Percentiles rank a stretch among this genome's conserved stretches.
Evolutionary conservation across 495 filamentous ascomycete genomes (phyloP).

Genomic region (Cudoniella acicularis): DNA sequence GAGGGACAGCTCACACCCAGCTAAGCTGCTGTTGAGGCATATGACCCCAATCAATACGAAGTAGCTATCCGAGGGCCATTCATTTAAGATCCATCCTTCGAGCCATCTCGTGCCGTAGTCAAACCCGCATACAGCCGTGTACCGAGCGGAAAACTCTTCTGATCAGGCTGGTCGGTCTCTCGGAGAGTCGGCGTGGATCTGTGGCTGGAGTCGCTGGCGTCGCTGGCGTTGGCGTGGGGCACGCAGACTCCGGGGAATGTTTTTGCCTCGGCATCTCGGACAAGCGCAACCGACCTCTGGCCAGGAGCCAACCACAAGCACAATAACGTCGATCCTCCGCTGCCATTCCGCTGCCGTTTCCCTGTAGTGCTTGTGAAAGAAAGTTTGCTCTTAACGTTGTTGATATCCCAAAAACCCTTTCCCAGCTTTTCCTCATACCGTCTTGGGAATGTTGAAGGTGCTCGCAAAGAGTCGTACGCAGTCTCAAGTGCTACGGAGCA

Average conservation of each 20-base stretch:
- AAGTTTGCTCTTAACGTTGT: not conserved
- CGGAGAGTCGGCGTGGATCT: not conserved
- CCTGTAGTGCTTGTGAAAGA: slow-evolving; percentile 10
- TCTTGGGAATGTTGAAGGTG: slow-evolving; percentile 40
- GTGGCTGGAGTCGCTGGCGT: not conserved
- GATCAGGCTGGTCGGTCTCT: not conserved
- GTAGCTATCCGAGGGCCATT: too few relatives aligned
- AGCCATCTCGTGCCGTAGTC: too few relatives aligned
- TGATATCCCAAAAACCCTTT: slow-evolving; percentile 5
- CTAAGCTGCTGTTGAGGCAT: too few relatives aligned
- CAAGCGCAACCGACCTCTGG: not conserved
- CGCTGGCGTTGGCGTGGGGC: not conserved
- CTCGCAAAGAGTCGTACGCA: slow-evolving; percentile 40
- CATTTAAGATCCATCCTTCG: too few relatives aligned
- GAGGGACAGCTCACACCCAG: too few relatives aligned
- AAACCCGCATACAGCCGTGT: too few relatives aligned
- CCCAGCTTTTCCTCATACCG: slow-evolving; percentile 23
- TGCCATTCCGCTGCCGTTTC: not conserved
- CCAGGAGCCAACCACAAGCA: slow-evolving; percentile 13
- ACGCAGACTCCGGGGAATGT: not conserved
- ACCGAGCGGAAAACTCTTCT: not conserved
- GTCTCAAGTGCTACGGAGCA: slow-evolving; percentile 36
- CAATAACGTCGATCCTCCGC: slow-evolving; percentile 6
- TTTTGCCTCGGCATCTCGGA: slow-evolving; percentile 7
- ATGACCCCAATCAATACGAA: too few relatives aligned